phyloP scores from a whole-genome alignment of 352 stramenopile species.

The Globisporangium heterothallicum region DNA sequence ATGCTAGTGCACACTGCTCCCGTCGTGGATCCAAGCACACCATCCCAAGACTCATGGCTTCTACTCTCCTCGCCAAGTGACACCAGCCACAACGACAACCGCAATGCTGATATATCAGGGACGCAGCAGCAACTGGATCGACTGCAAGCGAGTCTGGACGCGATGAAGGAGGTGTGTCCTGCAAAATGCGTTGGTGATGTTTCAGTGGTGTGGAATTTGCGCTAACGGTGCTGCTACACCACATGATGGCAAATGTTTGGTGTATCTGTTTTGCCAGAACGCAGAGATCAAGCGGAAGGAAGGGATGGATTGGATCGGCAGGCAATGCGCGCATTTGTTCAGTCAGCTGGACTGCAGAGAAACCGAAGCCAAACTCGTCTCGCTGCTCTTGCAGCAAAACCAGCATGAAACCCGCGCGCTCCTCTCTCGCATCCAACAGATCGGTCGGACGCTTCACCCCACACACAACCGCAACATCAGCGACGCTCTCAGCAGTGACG shows the following conservation, averaged over 20 bases:
- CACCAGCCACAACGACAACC: conserved; percentile 13
- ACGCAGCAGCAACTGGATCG: conserved; percentile 23
- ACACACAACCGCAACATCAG: not conserved
- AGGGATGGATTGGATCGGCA: conserved; percentile 46
- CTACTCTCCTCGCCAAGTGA: not conserved
- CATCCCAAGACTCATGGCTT: not conserved
- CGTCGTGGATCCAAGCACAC: conserved; percentile 10
- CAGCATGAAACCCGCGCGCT: conserved; percentile 2
- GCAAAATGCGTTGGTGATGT: not conserved
- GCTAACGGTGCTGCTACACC: not conserved
- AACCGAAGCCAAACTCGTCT: conserved; percentile 31
- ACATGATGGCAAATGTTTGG: not conserved
- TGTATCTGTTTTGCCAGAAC: conserved; percentile 12
- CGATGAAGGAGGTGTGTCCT: conserved; percentile 21
- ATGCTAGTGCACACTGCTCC: conserved; percentile 33
- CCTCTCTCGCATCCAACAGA: conserved; percentile 7
- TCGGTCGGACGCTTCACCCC: conserved; percentile 7
- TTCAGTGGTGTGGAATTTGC: too few species aligned
- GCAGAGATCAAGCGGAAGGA: conserved; percentile 37
- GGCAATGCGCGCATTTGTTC: conserved; percentile 57
- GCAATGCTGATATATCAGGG: conserved; percentile 6
- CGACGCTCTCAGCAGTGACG: not conserved
- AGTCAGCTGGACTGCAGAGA: conserved; percentile 57
- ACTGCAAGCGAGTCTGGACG: conserved; percentile 17
- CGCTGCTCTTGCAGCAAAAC: conserved; percentile 32